Conservation (phyloP, 352 stramenopile genomes). For the Blastocystis sp. region DNA sequence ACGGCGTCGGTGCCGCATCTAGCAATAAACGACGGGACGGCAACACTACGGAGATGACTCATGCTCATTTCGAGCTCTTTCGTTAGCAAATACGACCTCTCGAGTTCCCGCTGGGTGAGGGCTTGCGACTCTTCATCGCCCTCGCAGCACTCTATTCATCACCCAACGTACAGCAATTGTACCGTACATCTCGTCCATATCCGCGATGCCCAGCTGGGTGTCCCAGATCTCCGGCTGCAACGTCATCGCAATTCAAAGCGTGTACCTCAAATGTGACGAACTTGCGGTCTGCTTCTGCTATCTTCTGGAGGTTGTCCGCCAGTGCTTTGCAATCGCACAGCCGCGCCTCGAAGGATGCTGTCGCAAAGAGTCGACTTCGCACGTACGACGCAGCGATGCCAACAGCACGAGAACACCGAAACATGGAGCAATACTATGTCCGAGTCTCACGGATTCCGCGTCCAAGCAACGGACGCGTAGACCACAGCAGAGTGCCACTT, state of each 20-base stretch:
- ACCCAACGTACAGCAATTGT: not conserved
- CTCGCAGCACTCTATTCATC: constrained; percentile 40
- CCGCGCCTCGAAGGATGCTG: not conserved
- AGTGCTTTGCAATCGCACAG: not conserved
- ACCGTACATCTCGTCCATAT: constrained; percentile 63
- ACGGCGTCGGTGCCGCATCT: not conserved
- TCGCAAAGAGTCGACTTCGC: not conserved
- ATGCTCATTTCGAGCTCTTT: constrained; percentile 39
- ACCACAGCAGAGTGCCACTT: too few species aligned
- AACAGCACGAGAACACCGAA: not conserved
- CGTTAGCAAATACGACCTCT: constrained; percentile 35
- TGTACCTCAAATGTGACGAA: constrained; percentile 53
- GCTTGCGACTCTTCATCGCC: constrained; percentile 15
- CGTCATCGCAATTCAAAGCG: not conserved
- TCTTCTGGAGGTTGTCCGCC: constrained; percentile 37
- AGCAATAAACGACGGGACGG: not conserved
- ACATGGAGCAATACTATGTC: not conserved
- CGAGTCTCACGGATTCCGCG: too few species aligned
- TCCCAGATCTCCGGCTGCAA: constrained; percentile 56
- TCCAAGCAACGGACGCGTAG: too few species aligned
- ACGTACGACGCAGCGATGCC: not conserved
- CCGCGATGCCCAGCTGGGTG: not conserved
- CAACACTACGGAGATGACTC: not conserved
- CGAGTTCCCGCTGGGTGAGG: constrained; percentile 9
- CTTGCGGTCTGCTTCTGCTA: constrained; percentile 46